These are phyloP conservation scores for Parafenestella ontariensis DNA, from an alignment of 2,329 filamentous ascomycete genomes.

Conservation along the genomic window DNA sequence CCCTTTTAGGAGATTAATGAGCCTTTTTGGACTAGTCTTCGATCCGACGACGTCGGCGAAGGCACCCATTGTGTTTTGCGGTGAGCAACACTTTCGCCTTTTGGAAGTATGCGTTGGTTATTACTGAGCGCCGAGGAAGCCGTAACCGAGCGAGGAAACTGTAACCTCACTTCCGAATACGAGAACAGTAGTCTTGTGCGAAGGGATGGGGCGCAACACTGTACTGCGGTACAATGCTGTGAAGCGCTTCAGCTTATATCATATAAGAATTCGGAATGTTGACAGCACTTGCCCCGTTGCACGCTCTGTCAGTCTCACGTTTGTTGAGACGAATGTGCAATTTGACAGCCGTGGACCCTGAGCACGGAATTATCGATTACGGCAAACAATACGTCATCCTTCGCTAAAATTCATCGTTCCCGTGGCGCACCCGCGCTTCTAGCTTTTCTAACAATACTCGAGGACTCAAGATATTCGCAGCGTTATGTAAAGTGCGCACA, in stretches of 20 bases:
- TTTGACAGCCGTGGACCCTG: constrained; percentile 2
- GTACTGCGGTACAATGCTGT: not conserved
- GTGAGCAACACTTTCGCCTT: constrained; percentile 15
- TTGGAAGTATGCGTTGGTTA: constrained; percentile 15
- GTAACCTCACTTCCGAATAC: constrained; percentile 10
- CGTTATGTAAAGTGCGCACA: not conserved
- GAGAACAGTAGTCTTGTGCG: too few relatives aligned
- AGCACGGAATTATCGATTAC: constrained; percentile 11
- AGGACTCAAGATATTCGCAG: not conserved
- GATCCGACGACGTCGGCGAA: constrained; percentile 43
- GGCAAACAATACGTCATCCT: constrained; percentile 12
- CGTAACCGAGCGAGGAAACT: constrained; percentile 11
- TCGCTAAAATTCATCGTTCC: constrained; percentile 5
- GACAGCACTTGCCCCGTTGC: not conserved
- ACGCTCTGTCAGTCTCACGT: not conserved
- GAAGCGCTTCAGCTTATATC: constrained; percentile 16
- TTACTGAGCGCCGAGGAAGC: constrained; percentile 24
- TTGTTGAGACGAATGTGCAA: constrained; percentile 2
- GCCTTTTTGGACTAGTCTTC: constrained; percentile 36
- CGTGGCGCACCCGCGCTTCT: not conserved
- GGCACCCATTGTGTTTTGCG: constrained; percentile 26
- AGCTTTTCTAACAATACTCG: not conserved
- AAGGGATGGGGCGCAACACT: too few relatives aligned
- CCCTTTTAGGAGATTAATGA: constrained; percentile 48
- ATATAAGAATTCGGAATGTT: constrained; percentile 11